Evolutionary conservation across 495 filamentous ascomycete genomes (phyloP).

Genomic region (Penicillium macrosclerotiorum): DNA sequence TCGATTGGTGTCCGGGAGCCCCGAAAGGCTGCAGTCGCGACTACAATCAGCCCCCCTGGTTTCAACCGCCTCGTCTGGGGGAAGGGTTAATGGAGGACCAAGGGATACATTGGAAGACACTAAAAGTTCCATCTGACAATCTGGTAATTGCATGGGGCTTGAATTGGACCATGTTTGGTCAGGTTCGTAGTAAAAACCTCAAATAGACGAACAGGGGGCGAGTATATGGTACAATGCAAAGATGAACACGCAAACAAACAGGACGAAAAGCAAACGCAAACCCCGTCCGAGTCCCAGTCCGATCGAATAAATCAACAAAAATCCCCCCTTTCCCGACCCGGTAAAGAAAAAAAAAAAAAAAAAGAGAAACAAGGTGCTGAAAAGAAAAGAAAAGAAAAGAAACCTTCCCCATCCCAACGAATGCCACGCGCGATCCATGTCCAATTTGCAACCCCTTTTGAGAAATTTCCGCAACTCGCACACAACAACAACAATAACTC

Average conservation of each 20-base stretch:
- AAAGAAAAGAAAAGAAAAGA: conserved; percentile 5
- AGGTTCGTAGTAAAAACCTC: no score
- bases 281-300: no score
- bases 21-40: conserved; percentile 20
- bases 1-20: conserved; percentile 27
- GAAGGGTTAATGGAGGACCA: no score
- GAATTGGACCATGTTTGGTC: no score
- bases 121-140: no score
- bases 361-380: conserved; percentile 1
- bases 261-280: conserved; percentile 7
- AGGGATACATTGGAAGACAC: not conserved
- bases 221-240: conserved; percentile 7
- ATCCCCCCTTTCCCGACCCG: not conserved
- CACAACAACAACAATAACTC: no score
- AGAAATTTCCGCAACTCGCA: no score
- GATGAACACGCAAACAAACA: not conserved
- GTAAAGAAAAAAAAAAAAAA: conserved; percentile 7
- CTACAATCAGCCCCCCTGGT: no score
- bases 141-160: no score
- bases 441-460: no score
- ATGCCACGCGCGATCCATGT: conserved; percentile 2
- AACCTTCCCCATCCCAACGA: not conserved
- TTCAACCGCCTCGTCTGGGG: no score
- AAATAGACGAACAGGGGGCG: conserved; percentile 3
- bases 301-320: conserved; percentile 6